These are phyloP conservation scores for Solanum hybrid DNA, from an alignment of 305 asterid genomes.

Conservation along the genomic window DNA sequence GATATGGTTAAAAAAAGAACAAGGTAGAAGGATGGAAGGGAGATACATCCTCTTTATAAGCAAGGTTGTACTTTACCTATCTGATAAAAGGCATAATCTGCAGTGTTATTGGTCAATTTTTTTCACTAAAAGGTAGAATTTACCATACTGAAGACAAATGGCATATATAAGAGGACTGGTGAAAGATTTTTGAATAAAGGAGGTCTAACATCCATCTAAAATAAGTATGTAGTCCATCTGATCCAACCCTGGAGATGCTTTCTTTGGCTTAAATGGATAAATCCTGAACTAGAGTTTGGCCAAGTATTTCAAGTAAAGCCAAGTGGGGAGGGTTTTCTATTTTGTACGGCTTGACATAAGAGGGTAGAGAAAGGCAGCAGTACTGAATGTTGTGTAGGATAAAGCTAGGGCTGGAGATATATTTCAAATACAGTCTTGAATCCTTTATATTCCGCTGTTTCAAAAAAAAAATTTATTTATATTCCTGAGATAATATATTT, in stretches of 20 bases:
- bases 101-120: neutral
- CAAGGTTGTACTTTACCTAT: neutral
- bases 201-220: neutral
- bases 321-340: neutral
- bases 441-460: neutral
- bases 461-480: neutral
- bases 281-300: neutral
- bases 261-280: neutral
- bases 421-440: neutral
- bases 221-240: neutral
- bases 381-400: neutral
- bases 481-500: neutral
- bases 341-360: neutral
- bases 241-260: neutral
- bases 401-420: neutral
- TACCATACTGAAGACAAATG: neutral
- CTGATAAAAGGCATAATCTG: neutral
- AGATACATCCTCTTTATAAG: neutral
- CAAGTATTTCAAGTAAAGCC: neutral
- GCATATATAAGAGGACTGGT: neutral
- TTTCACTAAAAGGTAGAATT: neutral
- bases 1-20: neutral
- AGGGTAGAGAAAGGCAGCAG: neutral
- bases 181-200: neutral
- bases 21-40: neutral